Evolutionary conservation across 1,139 yeast genomes (phyloP).

Genomic region (Zygosaccharomyces pseudobailii): DNA sequence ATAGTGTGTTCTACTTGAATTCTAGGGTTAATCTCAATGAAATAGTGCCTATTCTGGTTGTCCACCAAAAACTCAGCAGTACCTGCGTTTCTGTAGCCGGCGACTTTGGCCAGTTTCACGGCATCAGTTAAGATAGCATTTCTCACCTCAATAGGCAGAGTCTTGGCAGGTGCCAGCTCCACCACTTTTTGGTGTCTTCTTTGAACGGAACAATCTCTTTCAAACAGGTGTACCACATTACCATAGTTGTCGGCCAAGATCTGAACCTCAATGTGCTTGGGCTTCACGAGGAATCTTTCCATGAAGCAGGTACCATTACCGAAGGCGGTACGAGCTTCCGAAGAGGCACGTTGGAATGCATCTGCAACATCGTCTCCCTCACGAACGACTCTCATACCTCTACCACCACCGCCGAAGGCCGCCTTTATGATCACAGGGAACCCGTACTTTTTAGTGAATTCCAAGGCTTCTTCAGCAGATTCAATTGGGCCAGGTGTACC

Average conservation of each 20-base stretch:
- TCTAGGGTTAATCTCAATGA: constrained; percentile 97
- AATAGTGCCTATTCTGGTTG: constrained; percentile 89
- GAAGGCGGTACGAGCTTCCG: constrained; percentile 91
- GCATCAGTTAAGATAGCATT: constrained; percentile 93
- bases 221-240: constrained; percentile 90
- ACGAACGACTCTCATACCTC: constrained; percentile 99
- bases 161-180: constrained; percentile 98
- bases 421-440: constrained; percentile 97
- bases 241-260: constrained; percentile 91
- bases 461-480: constrained; percentile 66
- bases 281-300: constrained; percentile 90
- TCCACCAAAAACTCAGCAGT: constrained; percentile 98
- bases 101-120: constrained; percentile 80
- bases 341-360: constrained; percentile 89
- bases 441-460: constrained; percentile 78
- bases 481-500: constrained; percentile 98
- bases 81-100: constrained; percentile 95
- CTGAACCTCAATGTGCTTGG: constrained; percentile 98
- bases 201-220: constrained; percentile 98
- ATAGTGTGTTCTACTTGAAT: constrained; percentile 98
- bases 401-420: constrained; percentile 99
- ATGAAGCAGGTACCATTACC: constrained; percentile 98
- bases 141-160: constrained; percentile 73
- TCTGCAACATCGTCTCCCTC: constrained; percentile 92
- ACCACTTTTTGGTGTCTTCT: constrained; percentile 99